Evolutionary conservation across 345 rosid genomes (phyloP), one percentile per base, ranked within the genome.

Genomic region (Erodium maritimum): DNA sequence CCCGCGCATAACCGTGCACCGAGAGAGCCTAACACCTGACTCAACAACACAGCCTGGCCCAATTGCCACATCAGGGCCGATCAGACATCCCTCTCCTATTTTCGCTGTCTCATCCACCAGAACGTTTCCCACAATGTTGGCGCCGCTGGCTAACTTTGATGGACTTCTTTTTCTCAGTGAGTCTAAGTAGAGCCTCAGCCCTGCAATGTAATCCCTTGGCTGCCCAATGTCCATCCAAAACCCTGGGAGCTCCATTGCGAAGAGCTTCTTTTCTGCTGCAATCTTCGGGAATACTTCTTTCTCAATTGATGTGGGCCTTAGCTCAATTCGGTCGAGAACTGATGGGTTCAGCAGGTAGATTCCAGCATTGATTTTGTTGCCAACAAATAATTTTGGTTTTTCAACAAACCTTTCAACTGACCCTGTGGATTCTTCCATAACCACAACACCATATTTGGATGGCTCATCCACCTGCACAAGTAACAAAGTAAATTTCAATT

Each of bases 221-320:
- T 93, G 99, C 59, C 99, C 99, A 52, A 93, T 87, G 78, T 93
- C 99, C 99, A 93, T 93, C 99, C 99, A 93, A 59, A 93, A 93
- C 19, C 99, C 99, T 0, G 96, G 95, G 52, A 93, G 79, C 45
- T 86, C 99, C 97, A 93, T 93, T 0, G 95, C 99, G 8, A 64
- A 89, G 59, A 93, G 95, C 64, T 82, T 79, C 60, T 77, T 70
- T 17, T 75, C 86, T 3, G 90, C 75, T n/a, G 96, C 95, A 64
- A 93, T 89, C 76, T 87, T 83, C 2, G 99, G 99, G 80, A 93
- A 93, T 29, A 91, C 86, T 62, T 93, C 97, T 64, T 93, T 93
- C 70, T 93, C 99, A 19, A 93, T 93, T 1, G 99, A 93, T 33
- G 99, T 89, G 13, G 96, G 99, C 71, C 84, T 83, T 68, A 93